These are phyloP conservation scores for Metschnikowia rubicola DNA, from an alignment of 805 yeast genomes.

Conservation along the genomic window DNA sequence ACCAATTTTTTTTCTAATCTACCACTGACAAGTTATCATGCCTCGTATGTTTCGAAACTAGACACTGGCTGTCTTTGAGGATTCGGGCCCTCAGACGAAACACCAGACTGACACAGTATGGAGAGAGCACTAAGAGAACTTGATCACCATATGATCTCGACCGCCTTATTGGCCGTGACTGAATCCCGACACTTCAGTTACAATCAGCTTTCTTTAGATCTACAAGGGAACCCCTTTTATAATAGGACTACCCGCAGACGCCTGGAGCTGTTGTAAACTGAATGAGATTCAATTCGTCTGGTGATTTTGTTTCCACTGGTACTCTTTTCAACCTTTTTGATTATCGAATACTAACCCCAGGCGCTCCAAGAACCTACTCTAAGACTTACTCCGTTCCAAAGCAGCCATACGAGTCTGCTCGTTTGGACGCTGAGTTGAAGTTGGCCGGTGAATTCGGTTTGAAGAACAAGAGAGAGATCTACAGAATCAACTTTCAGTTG, in stretches of 20 bases:
- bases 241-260: too few species aligned
- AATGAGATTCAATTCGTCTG: background rate
- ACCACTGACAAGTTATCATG: constrained; percentile 42
- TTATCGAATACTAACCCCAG: constrained; percentile 35
- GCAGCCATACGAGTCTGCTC: constrained; percentile 99
- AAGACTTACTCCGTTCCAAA: constrained; percentile 99
- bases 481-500: constrained; percentile 99
- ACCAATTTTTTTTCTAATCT: background rate
- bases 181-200: constrained; percentile 89
- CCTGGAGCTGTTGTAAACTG: constrained; percentile 7
- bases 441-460: constrained; percentile 99
- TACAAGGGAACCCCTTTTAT: too few species aligned
- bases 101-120: constrained; percentile 9
- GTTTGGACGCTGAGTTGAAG: constrained; percentile 98
- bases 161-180: constrained; percentile 45
- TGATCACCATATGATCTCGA: background rate
- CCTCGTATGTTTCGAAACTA: constrained; percentile 51
- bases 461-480: constrained; percentile 99
- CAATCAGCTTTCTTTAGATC: constrained; percentile 23
- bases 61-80: constrained; percentile 39
- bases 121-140: constrained; percentile 5
- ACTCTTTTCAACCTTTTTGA: background rate
- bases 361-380: constrained; percentile 99
- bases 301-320: background rate
- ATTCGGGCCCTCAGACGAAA: constrained; percentile 63